Percentiles rank a stretch among this genome's conserved stretches.
These are phyloP conservation scores for Clonostachys sp. DNA, from an alignment of 2,329 filamentous ascomycete genomes.

Conservation along the genomic window DNA sequence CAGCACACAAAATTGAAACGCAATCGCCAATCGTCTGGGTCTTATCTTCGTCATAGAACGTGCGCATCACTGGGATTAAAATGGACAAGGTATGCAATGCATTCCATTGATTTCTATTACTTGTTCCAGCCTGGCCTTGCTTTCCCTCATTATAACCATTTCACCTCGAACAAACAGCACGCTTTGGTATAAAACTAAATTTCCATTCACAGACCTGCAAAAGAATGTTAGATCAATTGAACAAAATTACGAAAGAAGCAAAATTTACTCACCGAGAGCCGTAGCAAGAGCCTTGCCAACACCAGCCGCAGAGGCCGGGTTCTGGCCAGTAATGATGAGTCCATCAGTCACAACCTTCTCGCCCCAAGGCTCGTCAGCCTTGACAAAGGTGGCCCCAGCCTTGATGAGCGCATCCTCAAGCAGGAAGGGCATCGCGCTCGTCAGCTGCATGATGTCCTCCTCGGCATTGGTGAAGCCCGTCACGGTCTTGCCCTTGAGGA, in stretches of 20 bases:
- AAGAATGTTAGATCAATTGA: too few species aligned
- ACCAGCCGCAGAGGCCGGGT: slow-evolving; percentile 45
- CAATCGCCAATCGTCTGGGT: too few species aligned
- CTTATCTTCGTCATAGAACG: too few species aligned
- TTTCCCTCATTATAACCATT: too few species aligned
- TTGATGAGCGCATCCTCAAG: slow-evolving; percentile 51
- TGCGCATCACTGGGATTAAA: too few species aligned
- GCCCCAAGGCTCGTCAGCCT: slow-evolving; percentile 45
- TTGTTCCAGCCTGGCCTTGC: too few species aligned
- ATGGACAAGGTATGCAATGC: too few species aligned
- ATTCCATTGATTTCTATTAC: too few species aligned
- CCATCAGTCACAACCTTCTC: slow-evolving; percentile 46
- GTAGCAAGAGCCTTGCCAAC: slow-evolving; percentile 47
- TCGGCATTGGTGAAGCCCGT: slow-evolving; percentile 61
- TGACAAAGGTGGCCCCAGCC: slow-evolving; percentile 49
- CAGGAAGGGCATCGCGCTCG: slow-evolving; percentile 51
- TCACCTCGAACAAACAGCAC: too few species aligned
- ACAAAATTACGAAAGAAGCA: too few species aligned
- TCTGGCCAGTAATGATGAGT: slow-evolving; percentile 52
- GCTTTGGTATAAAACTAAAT: slow-evolving; percentile 5
- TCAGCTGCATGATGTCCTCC: slow-evolving; percentile 39
- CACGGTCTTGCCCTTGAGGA: slow-evolving; percentile 52
- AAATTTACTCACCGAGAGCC: slow-evolving; percentile 25
- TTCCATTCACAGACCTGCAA: too few species aligned
- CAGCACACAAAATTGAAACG: too few species aligned